A percentile compares a stretch with the other conserved stretches of the same genome.
These are phyloP conservation scores for Cladobotryum protrusum DNA, from an alignment of 2,329 filamentous ascomycete genomes.

Conservation along the genomic window DNA sequence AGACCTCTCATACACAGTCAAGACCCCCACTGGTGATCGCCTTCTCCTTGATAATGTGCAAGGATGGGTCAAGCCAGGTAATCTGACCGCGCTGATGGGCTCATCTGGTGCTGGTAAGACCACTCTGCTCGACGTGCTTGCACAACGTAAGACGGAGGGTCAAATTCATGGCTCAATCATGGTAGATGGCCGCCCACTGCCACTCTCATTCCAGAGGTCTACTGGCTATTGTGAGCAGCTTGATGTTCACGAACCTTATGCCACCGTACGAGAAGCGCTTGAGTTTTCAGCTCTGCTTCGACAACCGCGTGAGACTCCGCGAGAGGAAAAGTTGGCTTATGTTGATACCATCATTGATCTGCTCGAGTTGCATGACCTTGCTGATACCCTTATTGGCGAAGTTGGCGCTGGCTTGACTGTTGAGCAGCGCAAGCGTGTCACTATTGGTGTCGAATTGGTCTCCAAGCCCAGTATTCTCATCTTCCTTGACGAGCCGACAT, in stretches of 20 bases:
- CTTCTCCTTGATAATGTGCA: constrained; percentile 72
- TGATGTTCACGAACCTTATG: constrained; percentile 66
- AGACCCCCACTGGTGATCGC: constrained; percentile 54
- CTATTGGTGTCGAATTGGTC: constrained; percentile 56
- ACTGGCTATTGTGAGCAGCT: constrained; percentile 78
- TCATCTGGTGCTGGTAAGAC: constrained; percentile 80
- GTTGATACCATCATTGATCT: constrained; percentile 72
- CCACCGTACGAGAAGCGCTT: constrained; percentile 61
- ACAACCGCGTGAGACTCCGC: constrained; percentile 58
- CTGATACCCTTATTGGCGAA: constrained; percentile 41
- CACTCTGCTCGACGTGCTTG: constrained; percentile 75
- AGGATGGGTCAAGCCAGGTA: constrained; percentile 78
- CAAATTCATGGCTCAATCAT: constrained; percentile 68
- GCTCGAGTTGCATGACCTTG: constrained; percentile 42
- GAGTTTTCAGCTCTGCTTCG: constrained; percentile 62
- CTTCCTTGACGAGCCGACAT: constrained; percentile 59
- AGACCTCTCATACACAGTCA: constrained; percentile 63
- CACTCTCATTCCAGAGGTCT: constrained; percentile 70
- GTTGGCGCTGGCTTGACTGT: constrained; percentile 48
- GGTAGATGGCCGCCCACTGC: constrained; percentile 66
- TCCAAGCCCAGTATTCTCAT: constrained; percentile 54
- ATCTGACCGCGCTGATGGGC: constrained; percentile 73
- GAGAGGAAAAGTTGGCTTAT: constrained; percentile 66
- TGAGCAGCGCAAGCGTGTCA: constrained; percentile 49
- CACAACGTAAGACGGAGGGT: constrained; percentile 72